Evolutionary conservation across 345 rosid genomes (phyloP), one percentile per base, ranked within the genome.

Genomic region (Aurinia saxatilis): DNA sequence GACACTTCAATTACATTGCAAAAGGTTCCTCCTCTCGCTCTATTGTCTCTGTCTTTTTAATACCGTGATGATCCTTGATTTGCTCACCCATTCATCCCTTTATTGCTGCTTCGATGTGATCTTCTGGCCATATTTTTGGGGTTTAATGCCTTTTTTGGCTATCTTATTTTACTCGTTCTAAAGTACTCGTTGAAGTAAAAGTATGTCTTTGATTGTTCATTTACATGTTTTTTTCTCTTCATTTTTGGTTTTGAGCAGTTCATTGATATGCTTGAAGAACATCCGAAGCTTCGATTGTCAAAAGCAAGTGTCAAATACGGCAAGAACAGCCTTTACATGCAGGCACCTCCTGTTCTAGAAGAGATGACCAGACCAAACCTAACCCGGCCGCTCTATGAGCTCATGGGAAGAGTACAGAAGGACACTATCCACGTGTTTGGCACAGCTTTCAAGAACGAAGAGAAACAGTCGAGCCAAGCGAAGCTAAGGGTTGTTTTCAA

Each of bases 301-400:
- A 93, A 77, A 78, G 90, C 91, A 31, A 90, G 96, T 37, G 83
- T 90, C 33, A 77, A 63, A 18, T 77, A 90, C 50, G 75, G 63
- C 6, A 83, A 88, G 23, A 68, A 66, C 69, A 90, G 78, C 73
- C 80, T 90, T 25, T 87, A 93, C 84, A 87, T 90, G 99, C 96
- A 87, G 74, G 93, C 95, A 10, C 99, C 96, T 46, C 95, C 85
- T 3, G 95, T 93, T 68, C 79, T 93, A 67, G 97, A 90, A 73
- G 95, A 90, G 76, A 78, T 87, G 90, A 79, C 85, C 45, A 72
- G 97, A 51, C 80, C 87, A 42, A 93, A 93, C 78, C 73, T 93
- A 33, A 72, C 67, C 49, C 64, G 50, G 13, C 76, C 73, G 3
- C 84, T 93, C 4, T 90, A 76, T 67, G 92, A 90, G 30, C 86